These are phyloP conservation scores for Arthrocladium fulminans DNA, from an alignment of 2,329 filamentous ascomycete species.

Conservation along the genomic window DNA sequence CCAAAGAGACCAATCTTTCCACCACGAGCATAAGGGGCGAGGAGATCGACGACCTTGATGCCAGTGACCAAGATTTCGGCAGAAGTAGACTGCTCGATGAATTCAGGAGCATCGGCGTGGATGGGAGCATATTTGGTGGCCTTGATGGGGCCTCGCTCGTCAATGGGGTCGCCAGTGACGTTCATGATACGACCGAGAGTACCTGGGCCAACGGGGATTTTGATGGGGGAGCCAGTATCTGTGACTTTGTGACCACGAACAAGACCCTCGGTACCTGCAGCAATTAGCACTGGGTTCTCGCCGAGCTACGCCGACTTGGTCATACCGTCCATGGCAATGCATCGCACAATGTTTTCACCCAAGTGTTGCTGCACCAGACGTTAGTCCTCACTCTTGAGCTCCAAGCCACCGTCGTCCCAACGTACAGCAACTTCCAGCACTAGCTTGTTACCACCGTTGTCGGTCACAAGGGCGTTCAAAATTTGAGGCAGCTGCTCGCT, in stretches of 20 bases:
- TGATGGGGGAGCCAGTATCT: constrained; percentile 93
- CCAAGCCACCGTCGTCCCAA: background rate
- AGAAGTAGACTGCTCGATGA: constrained; percentile 89
- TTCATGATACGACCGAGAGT: constrained; percentile 99
- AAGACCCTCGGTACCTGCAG: constrained; percentile 93
- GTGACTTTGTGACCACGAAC: constrained; percentile 76
- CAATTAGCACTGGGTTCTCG: constrained; percentile 6
- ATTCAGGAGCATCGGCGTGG: constrained; percentile 85
- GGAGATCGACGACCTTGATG: constrained; percentile 99
- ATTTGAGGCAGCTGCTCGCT: constrained; percentile 86
- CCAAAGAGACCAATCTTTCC: constrained; percentile 99
- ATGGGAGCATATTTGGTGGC: constrained; percentile 77
- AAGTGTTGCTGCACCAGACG: constrained; percentile 73
- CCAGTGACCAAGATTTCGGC: constrained; percentile 96
- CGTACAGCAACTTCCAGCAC: constrained; percentile 93
- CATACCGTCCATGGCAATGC: constrained; percentile 99
- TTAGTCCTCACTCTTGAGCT: constrained; percentile 17
- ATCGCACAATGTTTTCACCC: constrained; percentile 97
- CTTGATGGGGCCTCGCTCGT: constrained; percentile 98
- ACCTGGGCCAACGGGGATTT: constrained; percentile 84
- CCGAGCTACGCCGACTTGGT: background rate
- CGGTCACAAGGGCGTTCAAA: constrained; percentile 89
- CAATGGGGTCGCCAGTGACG: constrained; percentile 99
- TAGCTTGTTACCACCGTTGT: constrained; percentile 88
- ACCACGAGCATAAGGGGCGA: constrained; percentile 99